phyloP scores from a whole-genome alignment of 148 eudicot genomes.

The Polygonum maritimum region DNA sequence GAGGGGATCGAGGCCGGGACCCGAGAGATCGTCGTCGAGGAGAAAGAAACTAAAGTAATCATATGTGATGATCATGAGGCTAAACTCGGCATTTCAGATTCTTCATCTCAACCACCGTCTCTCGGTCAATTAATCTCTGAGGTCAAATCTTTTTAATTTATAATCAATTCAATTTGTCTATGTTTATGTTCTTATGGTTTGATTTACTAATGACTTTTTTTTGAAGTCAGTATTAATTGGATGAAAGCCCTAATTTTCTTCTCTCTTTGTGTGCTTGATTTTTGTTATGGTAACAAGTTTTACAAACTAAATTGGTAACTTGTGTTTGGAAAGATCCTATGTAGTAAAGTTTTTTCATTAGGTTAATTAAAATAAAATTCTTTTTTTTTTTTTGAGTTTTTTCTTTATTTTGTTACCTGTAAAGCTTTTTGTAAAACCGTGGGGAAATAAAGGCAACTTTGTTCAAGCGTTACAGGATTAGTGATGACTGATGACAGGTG shows the following conservation, averaged over 20 bases:
- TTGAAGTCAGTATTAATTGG: background rate
- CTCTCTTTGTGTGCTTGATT: background rate
- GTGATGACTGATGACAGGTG: background rate
- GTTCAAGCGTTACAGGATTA: background rate
- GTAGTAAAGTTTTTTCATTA: background rate
- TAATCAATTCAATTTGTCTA: background rate
- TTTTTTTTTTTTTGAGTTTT: background rate
- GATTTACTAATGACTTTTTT: background rate
- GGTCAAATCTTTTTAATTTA: background rate
- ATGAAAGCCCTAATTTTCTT: background rate
- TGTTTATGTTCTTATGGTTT: background rate
- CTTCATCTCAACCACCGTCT: background rate
- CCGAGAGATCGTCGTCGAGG: background rate
- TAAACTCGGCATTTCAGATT: background rate
- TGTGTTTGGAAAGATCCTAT: too few relatives aligned
- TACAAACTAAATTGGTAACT: too few relatives aligned
- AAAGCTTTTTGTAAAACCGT: background rate
- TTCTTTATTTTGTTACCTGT: background rate
- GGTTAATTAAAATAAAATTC: background rate
- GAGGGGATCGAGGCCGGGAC: background rate
- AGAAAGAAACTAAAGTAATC: slow-evolving; percentile 4
- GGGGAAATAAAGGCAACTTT: background rate
- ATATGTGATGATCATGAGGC: background rate
- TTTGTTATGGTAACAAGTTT: background rate
- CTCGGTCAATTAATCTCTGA: slow-evolving; percentile 3